Evolutionary conservation across 2,329 filamentous ascomycete genomes (phyloP), one percentile per base, ranked within the genome.

Genomic region (Claviceps digitariae): DNA sequence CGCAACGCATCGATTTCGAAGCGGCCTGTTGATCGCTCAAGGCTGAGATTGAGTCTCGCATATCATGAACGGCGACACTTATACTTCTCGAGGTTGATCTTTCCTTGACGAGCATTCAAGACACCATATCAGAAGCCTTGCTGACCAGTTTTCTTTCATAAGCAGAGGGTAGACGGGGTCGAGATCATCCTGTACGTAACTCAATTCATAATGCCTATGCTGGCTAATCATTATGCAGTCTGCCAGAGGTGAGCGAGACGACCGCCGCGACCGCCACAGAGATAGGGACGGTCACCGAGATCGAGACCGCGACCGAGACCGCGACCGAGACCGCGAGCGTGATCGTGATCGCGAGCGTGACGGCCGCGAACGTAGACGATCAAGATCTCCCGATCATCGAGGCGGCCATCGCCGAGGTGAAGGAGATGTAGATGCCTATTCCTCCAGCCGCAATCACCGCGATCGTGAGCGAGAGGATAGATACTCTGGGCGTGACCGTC

Each of bases 391-490:
- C 54, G 83, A 86, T 62, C 83, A 87, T 64, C 78, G 54, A 21
- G 52, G 71, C 55, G 63, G 80, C 63, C 74, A 81, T 59, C 79
- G 84, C 54, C 83, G 87, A 61, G 86, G 86, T 61, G 86, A 93
- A n/a, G 54, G 79, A 67, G 78, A 81, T 55, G 87, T 91, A 68
- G 90, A 96, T 69, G 83, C 87, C 54, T 97, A 97, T 72, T 95
- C 90, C 21, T 90, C 87, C 6, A 95, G 90, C 70, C 86, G 91
- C 61, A 90, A 85, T 72, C 94, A 95, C 68, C 82, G 91, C 66
- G 91, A 95, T 67, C 79, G 91, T 57, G 91, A 97, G 72, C 86
- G 91, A 57, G 91, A 97, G 70, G 91, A 96, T 61, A 81, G 90
- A 65, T 96, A 96, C 66, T 81, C 82, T 40, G 84, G 84, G 36